Evolutionary conservation across 331 rosid species (phyloP), one percentile per base, ranked within the genome.

Genomic region (Ulmus americana): DNA sequence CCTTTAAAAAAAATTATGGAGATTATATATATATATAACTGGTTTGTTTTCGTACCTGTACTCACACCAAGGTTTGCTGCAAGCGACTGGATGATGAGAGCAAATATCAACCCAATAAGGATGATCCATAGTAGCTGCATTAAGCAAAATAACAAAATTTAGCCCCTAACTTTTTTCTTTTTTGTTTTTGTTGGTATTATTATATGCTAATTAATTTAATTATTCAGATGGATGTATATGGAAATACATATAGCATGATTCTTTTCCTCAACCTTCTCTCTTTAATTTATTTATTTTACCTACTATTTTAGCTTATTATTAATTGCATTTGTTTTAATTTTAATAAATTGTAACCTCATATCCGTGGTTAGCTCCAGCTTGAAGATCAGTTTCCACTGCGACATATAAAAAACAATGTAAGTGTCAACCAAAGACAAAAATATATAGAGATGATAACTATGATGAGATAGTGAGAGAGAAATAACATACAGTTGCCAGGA

Each of bases 301-400:
- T 28, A 28, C 2, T 28, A 28, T 28, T 28, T 28, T 28, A 2
- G 35, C 2, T 28, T 28, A 28, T 28, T 28, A 28, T 28, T 28
- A 28, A 28, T 28, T 28, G 35, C 35, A 28, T 28, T 28, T 28
- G 35, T 28, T 28, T 28, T 28, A 28, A 28, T 28, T 28, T 28
- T 28, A 28, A 28, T 28, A 10, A 1, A 11, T 46, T 46, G 7
- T 3, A 84, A 91, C 97, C 96, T 91, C 92, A 39, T 76, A 91
- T 77, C 74, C 43, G 63, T 88, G 92, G 59, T 69, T 70, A 42
- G 95, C 91, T 71, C 97, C 96, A 10, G 97, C 97, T 80, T 91
- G 97, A 20, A 91, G 82, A 78, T 91, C 96, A 73, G 97, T 88
- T 81, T 88, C 92, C 95, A 91, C 96, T 91, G 80, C n/a, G 2